These are phyloP conservation scores for Blastocystis hominis DNA, from an alignment of 352 stramenopile genomes.

Conservation along the genomic window DNA sequence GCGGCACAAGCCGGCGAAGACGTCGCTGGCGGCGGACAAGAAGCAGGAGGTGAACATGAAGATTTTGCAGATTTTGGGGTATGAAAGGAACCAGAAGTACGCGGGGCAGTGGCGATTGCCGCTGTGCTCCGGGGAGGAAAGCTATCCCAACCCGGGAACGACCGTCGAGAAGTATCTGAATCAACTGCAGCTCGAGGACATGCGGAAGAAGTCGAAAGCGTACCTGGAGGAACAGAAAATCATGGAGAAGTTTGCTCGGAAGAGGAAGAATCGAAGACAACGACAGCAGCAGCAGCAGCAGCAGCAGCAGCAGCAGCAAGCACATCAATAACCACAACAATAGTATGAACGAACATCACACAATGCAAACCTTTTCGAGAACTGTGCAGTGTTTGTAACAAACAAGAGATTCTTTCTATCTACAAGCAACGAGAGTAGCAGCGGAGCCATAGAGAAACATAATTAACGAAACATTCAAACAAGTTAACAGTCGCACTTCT, in stretches of 20 bases:
- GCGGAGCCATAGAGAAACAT: too few species aligned
- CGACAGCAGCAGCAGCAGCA: too few species aligned
- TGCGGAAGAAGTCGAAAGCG: not conserved
- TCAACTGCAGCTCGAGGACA: not conserved
- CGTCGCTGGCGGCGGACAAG: not conserved
- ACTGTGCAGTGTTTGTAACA: not conserved
- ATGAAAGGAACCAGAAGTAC: not conserved
- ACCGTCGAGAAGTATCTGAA: not conserved
- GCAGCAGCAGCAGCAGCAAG: too few species aligned
- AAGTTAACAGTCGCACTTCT: slow-evolving; percentile 58
- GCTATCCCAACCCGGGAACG: not conserved
- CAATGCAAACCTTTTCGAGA: not conserved
- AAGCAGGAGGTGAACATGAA: not conserved
- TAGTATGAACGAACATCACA: not conserved
- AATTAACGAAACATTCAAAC: not conserved
- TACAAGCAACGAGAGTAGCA: not conserved
- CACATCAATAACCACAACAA: too few species aligned
- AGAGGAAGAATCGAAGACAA: not conserved
- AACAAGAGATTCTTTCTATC: slow-evolving; percentile 5
- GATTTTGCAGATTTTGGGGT: not conserved
- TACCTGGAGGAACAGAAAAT: not conserved
- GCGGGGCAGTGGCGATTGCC: not conserved
- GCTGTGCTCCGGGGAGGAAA: not conserved
- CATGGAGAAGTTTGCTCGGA: slow-evolving; percentile 5
- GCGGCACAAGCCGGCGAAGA: not conserved